Evolutionary conservation across 306 rosid genomes (phyloP).

Genomic region (Cucurbita ficifolia): DNA sequence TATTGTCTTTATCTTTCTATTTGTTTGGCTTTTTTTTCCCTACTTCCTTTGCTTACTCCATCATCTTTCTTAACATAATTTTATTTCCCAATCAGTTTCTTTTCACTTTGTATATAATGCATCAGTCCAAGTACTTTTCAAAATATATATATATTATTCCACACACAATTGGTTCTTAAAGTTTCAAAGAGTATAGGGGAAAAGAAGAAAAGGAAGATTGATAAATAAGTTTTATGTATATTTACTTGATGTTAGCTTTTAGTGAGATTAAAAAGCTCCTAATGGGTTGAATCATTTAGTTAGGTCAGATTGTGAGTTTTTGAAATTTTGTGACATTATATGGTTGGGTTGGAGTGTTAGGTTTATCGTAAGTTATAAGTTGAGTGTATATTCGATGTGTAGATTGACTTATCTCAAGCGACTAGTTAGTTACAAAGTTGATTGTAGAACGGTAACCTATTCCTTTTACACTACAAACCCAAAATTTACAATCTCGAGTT

Average conservation of each 20-base stretch:
- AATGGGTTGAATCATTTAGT: background rate
- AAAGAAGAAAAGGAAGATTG: background rate
- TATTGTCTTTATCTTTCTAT: constrained; percentile 13
- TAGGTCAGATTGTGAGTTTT: background rate
- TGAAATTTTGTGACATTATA: background rate
- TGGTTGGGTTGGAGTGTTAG: background rate
- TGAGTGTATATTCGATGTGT: background rate
- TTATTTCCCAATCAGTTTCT: background rate
- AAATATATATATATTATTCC: background rate
- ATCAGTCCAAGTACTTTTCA: background rate
- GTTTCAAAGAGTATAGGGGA: background rate
- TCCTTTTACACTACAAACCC: background rate
- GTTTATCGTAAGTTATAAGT: background rate
- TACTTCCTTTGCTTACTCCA: background rate
- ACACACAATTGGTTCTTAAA: background rate
- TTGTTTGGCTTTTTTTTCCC: background rate
- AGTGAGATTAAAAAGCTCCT: background rate
- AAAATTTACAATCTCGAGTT: background rate
- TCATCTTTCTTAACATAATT: background rate
- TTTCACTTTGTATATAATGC: background rate
- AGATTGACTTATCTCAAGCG: background rate
- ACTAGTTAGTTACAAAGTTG: too few species aligned
- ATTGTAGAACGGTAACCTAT: background rate
- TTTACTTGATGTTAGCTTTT: background rate
- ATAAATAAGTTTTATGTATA: background rate